phyloP scores from a whole-genome alignment of 2,329 filamentous ascomycete genomes.

The Aspergillus arachidicola region DNA sequence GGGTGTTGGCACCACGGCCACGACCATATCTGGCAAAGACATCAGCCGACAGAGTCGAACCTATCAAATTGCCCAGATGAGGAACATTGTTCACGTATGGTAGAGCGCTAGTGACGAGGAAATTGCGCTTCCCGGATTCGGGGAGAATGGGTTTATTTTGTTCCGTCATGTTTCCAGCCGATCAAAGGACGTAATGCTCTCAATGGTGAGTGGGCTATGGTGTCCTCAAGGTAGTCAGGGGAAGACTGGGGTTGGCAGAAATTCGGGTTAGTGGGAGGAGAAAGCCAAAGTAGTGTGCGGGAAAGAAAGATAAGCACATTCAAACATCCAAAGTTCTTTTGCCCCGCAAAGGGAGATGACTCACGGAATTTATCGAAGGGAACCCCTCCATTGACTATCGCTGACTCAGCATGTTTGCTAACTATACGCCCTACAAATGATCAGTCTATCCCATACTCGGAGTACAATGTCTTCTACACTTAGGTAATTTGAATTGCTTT shows the following conservation, averaged over 20 bases:
- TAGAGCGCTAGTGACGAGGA: constrained; percentile 87
- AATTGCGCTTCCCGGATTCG: constrained; percentile 75
- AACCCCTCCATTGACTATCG: neutral
- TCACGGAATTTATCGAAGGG: neutral
- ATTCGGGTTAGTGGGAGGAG: neutral
- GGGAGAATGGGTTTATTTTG: constrained; percentile 53
- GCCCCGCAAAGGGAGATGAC: constrained; percentile 4
- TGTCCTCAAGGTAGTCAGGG: constrained; percentile 3
- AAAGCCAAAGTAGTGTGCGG: neutral
- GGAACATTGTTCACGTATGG: constrained; percentile 82
- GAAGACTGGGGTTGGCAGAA: neutral
- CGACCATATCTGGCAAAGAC: constrained; percentile 64
- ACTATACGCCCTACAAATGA: neutral
- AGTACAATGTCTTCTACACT: neutral
- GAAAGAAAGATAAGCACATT: neutral
- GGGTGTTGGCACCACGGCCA: constrained; percentile 75
- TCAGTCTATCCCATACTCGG: neutral
- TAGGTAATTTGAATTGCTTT: neutral
- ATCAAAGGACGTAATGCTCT: constrained; percentile 16
- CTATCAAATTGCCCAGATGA: constrained; percentile 86
- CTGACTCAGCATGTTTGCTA: neutral
- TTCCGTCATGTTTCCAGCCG: constrained; percentile 37
- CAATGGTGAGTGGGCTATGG: neutral
- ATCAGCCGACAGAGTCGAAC: constrained; percentile 84
- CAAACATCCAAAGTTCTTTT: neutral